Evolutionary conservation across 2,329 filamentous ascomycete genomes (phyloP), one percentile per base, ranked within the genome.

Genomic region (Calycina herbarum): DNA sequence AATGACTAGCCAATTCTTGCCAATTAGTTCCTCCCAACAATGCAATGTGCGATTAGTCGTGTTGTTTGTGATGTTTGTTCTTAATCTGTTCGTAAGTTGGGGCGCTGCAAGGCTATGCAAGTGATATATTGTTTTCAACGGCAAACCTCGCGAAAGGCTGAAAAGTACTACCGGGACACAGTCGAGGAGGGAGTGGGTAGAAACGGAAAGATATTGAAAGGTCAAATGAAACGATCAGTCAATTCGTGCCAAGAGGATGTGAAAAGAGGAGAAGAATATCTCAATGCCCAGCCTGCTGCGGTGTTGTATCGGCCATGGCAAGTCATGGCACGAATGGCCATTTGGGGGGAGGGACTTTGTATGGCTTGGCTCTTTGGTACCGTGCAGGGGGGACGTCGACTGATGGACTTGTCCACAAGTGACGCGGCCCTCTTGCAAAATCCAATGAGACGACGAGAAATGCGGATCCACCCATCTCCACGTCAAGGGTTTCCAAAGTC

Each of bases 251-350:
- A 51, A 51, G 45, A 24, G n/a, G 20, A 51, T 10, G 45, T 24
- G 45, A 51, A 51, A 51, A 51, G 45, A 51, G 45, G 45, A 51
- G 45, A 51, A 24, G 45, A 51, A 51, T 51, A 51, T 24, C 45
- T 24, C 20, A 20, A 11, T 51, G 45, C 45, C 45, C 45, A 51
- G 45, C n/a, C 45, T 51, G 45, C 45, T 24, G 45, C 45, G 45
- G 45, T 51, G 45, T 51, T 51, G 45, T 51, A 24, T 51, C 20
- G 45, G 45, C 20, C 45, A 51, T 51, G 45, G 45, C 45, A 51
- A 24, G 45, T 51, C 45, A 51, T 51, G 45, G 45, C 45, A 51
- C 45, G 45, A 48, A 48, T 48, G 33, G 33, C 6, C 2, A 13
- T 38, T 38, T 24, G 45, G 10, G 45, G 45, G 17, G 45, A 20